phyloP scores from a whole-genome alignment of 106 monocot species.

The Gastrodia elata region DNA sequence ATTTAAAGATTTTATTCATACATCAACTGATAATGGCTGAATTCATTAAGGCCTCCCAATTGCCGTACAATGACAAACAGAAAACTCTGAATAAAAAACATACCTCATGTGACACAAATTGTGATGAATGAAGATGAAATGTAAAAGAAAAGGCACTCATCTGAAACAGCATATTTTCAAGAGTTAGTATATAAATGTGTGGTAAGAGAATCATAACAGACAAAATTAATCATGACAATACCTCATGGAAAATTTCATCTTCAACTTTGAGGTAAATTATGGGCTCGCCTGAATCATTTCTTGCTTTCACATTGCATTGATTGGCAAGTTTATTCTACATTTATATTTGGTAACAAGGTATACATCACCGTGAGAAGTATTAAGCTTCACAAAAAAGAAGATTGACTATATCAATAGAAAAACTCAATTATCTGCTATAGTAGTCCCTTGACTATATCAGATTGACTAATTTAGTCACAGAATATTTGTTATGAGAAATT shows the following conservation, averaged over 20 bases:
- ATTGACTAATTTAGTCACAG: too few relatives aligned
- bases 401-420: background rate
- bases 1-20: background rate
- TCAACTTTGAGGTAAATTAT: conserved; percentile 72
- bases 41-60: background rate
- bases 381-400: background rate
- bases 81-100: conserved; percentile 7
- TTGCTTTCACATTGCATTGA: conserved; percentile 17
- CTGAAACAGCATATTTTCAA: conserved; percentile 27
- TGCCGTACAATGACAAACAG: background rate
- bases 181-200: background rate
- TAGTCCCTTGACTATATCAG: too few relatives aligned
- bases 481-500: too few relatives aligned
- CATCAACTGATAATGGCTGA: background rate
- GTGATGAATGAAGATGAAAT: conserved; percentile 37
- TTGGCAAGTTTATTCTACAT: conserved; percentile 29
- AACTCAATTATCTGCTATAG: background rate
- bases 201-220: background rate
- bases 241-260: conserved; percentile 89
- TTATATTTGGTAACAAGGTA: background rate
- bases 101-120: conserved; percentile 60
- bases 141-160: conserved; percentile 60
- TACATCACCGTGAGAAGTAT: background rate
- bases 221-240: conserved; percentile 16
- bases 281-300: conserved; percentile 31